Base-by-base conservation (phyloP, 345 rosid species). In the Aurinia saxatilis region DNA sequence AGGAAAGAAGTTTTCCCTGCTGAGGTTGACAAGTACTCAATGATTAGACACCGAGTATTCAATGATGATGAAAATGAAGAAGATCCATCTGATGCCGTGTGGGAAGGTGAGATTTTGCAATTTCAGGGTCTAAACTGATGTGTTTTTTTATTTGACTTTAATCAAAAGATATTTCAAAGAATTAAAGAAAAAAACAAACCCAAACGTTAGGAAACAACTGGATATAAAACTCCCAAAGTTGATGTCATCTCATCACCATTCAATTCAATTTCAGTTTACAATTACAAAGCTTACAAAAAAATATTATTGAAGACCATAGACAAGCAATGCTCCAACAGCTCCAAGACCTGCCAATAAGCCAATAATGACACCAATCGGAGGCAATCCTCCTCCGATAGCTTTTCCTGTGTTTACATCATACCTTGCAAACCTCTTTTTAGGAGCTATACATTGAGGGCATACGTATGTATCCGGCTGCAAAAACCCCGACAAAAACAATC, bases 371-470 rank as follows among this genome's bases (percentile, higher is more conserved):
- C 96, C 96, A 9, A 86, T 68, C 0, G 98, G 98, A 18, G 98
- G 98, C 79, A 88, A 57, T n/a, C 90, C 98, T 11, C 96, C 95
- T 8, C 96, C 98, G 4, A 88, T 79, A 35, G 96, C 83, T 65
- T 72, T 91, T 30, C 98, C 98, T 2, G 95, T 86, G 68, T 83
- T 84, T 60, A 83, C 92, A 15, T 91, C 96, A 35, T 91, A 91
- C 47, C 44, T 39, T 0, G 95, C 92, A 70, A 91, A 91, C 76
- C 98, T 82, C 84, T 91, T 91, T 73, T 86, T 91, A 0, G 96
- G 96, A 25, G 98, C 98, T 66, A 15, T 70, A 65, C 98, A 91
- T 66, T 88, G 98, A 8, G 98, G 98, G 75, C 98, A 91, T 17
- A 3, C 88, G 39, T 88, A 91, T 8, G 70, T n/a, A 11, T 91